Evolutionary conservation across 2,329 filamentous ascomycete genomes (phyloP), one percentile per base, ranked within the genome.

Genomic region (Furcasterigmium sp.): DNA sequence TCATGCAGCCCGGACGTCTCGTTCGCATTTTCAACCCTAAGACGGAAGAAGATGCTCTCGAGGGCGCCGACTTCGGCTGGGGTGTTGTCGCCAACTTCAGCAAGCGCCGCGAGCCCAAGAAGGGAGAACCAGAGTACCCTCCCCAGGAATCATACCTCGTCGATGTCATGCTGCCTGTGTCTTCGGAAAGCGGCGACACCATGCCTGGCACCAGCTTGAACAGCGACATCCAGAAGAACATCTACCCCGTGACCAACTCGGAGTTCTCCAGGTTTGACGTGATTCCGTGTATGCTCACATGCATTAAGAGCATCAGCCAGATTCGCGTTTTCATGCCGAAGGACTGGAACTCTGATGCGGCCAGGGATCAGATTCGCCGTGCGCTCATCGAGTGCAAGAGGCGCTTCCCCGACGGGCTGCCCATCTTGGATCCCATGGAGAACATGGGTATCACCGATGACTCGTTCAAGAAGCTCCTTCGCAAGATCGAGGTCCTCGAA

Each of bases 401-500:
- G 52, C 84, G 93, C 20, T 97, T 98, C 68, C 90, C 91, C 1
- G 93, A 98, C 58, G 93, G 93, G 3, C 71, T 98, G 44, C 85
- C 93, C 3, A 75, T 91, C 7, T 69, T 98, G 15, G 93, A 98
- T 56, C 93, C 93, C 0, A 84, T 98, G 30, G 91, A 97, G 63
- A 91, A 96, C 58, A 97, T 98, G 93, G 79, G 82, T 21, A 97
- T 98, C 56, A 84, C 76, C 4, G 93, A 97, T 56, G 90, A 95
- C 2, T 83, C 82, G 0, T 97, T 98, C 71, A 96, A 94, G 73
- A 89, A 90, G 61, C 78, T 96, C 4, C 77, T 97, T 44, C 72
- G 90, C 65, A 97, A 97, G 79, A 96, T 98, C 48, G 93, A 98
- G 66, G 87, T 97, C 10, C 78, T 98, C 2, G 93, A 98, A 66